Base-by-base conservation (phyloP, 1,284 basidiomycete genomes). In the Entoloma clypeatum region DNA sequence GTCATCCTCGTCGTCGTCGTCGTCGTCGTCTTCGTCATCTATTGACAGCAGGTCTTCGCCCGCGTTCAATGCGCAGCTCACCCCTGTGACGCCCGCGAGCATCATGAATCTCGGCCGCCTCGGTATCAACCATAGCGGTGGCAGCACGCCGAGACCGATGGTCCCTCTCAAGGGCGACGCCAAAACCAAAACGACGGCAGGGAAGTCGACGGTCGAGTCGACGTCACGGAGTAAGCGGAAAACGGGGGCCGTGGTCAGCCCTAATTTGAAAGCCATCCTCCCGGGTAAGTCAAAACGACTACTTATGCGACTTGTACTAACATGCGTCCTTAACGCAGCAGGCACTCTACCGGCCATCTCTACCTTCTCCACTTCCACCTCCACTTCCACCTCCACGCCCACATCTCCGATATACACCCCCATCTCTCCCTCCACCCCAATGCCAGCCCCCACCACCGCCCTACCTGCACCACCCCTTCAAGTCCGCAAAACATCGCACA, bases 401-500 rank as follows among this genome's bases (percentile, higher is more conserved):
- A 1, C 41, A 35, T 19, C 45, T 47, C 13, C 39, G 43, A 35
- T 37, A 37, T 36, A 26, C 26, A 29, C 24, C 23, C 34, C 29
- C 40, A 42, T 43, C 49, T 30, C 52, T 52, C 27, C 46, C 59
- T 33, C 35, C 27, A 41, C 52, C 25, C 45, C 55, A 39, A 46
- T 46, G 41, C 52, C 43, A 37, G 35, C 44, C 35, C 53, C 54
- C 2, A 40, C 40, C 11, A 60, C 57, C 36, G 65, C 63, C 3
- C n/a, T n/a, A n/a, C n/a, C n/a, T n/a, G n/a, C n/a, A n/a, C n/a
- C n/a, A n/a, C n/a, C n/a, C n/a, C 55, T 59, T 34, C 57, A 64
- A 21, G 63, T 75, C n/a, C 79, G 87, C 43, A 92, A 92, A 58
- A 88, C 88, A 0, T 94, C 92, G 1, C 95, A 99, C 67, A 98